phyloP scores from a whole-genome alignment of 345 rosid species.

The Brassica juncea region DNA sequence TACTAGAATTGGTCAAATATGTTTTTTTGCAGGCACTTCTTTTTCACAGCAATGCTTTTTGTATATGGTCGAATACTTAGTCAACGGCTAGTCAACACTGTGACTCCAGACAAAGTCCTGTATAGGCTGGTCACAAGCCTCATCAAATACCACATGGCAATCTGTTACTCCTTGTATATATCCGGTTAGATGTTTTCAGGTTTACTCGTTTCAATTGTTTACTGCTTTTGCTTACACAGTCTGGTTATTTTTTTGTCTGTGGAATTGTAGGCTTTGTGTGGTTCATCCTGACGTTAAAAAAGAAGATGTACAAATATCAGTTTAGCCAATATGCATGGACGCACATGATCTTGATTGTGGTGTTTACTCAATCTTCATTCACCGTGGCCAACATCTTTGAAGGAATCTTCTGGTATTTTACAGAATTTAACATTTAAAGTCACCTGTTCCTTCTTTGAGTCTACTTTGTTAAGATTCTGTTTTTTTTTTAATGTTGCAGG shows the following conservation, averaged over 20 bases:
- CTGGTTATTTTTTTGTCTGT: not conserved
- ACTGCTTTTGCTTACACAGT: slow-evolving; percentile 18
- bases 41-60: slow-evolving; percentile 86
- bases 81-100: slow-evolving; percentile 78
- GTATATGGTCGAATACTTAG: slow-evolving; percentile 89
- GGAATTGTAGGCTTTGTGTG: slow-evolving; percentile 55
- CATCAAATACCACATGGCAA: slow-evolving; percentile 77
- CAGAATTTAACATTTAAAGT: not conserved
- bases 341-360: slow-evolving; percentile 86
- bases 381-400: slow-evolving; percentile 89
- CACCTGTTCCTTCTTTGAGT: not conserved
- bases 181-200: slow-evolving; percentile 53
- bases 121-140: slow-evolving; percentile 68
- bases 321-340: slow-evolving; percentile 94
- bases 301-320: slow-evolving; percentile 94
- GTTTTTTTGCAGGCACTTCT: slow-evolving; percentile 64
- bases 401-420: slow-evolving; percentile 76
- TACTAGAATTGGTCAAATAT: not conserved
- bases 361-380: slow-evolving; percentile 80
- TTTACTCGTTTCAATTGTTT: not conserved
- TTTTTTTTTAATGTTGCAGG: slow-evolving; percentile 46
- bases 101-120: slow-evolving; percentile 66
- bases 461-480: slow-evolving; percentile 12
- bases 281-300: slow-evolving; percentile 80
- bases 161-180: slow-evolving; percentile 74